These are phyloP conservation scores for Mesembryanthemum crystallinum DNA, from an alignment of 148 eudicot genomes.

Conservation along the genomic window DNA sequence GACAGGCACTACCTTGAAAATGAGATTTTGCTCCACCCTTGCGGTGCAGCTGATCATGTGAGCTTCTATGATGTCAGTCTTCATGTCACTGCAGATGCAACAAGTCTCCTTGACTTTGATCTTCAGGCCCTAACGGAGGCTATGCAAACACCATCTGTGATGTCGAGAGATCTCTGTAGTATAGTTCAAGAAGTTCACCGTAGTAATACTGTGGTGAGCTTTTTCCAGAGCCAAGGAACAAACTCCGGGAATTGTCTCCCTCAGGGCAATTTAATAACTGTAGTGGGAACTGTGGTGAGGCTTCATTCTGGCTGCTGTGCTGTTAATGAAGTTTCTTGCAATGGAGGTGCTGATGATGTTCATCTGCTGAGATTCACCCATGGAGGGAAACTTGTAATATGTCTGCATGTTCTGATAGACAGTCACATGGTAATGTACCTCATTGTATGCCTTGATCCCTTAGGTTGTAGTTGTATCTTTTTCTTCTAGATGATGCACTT, in stretches of 20 bases:
- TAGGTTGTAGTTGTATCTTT: slow-evolving; percentile 12
- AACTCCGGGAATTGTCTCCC: slow-evolving; percentile 39
- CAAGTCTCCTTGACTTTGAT: slow-evolving; percentile 31
- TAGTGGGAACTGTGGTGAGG: slow-evolving; percentile 61
- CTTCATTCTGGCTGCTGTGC: slow-evolving; percentile 37
- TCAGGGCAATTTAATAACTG: slow-evolving; percentile 60
- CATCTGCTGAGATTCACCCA: slow-evolving; percentile 30
- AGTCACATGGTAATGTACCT: slow-evolving; percentile 46
- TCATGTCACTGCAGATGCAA: slow-evolving; percentile 38
- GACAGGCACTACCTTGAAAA: slow-evolving; percentile 23
- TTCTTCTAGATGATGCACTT: slow-evolving; percentile 10
- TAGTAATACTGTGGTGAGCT: slow-evolving; percentile 16
- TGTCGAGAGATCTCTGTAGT: slow-evolving; percentile 23
- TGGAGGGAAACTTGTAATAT: slow-evolving; percentile 31
- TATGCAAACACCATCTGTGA: slow-evolving; percentile 26
- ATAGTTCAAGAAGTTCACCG: slow-evolving; percentile 22
- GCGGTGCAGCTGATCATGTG: slow-evolving; percentile 26
- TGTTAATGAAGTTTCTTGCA: slow-evolving; percentile 20
- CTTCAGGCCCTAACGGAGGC: slow-evolving; percentile 32
- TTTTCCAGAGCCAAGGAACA: slow-evolving; percentile 28
- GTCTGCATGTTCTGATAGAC: slow-evolving; percentile 60
- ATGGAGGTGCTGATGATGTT: slow-evolving; percentile 24
- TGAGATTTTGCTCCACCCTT: slow-evolving; percentile 32
- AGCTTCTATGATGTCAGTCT: slow-evolving; percentile 50
- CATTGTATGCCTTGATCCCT: slow-evolving; percentile 5